These are phyloP conservation scores for Penicillium sp. DNA, from an alignment of 2,329 filamentous ascomycete genomes.

Conservation along the genomic window DNA sequence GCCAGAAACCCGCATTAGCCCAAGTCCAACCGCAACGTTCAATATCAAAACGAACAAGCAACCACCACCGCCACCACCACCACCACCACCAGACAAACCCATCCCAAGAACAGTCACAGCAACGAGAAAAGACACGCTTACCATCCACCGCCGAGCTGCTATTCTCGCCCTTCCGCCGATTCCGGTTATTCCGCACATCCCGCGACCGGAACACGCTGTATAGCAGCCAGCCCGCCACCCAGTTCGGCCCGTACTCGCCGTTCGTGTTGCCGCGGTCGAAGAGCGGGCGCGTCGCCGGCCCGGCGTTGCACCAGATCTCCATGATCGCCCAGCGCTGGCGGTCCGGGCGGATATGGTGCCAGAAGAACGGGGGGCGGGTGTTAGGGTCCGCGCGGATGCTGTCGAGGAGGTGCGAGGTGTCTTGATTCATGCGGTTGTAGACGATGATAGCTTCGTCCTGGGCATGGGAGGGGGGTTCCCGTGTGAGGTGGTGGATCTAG, in stretches of 20 bases:
- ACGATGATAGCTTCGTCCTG: slow-evolving; percentile 47
- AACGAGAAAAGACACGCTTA: slow-evolving; percentile 9
- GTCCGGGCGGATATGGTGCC: slow-evolving; percentile 48
- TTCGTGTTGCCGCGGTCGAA: slow-evolving; percentile 43
- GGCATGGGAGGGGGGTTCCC: too few species aligned
- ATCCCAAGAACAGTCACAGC: not conserved
- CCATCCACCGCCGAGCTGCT: slow-evolving; percentile 13
- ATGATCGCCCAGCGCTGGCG: slow-evolving; percentile 43
- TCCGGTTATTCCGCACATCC: slow-evolving; percentile 48
- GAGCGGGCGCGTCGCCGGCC: slow-evolving; percentile 37
- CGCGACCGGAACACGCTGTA: slow-evolving; percentile 50
- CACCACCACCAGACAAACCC: slow-evolving; percentile 2
- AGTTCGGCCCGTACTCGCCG: slow-evolving; percentile 47
- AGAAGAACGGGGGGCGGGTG: slow-evolving; percentile 45
- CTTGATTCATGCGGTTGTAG: slow-evolving; percentile 44
- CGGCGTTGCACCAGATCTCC: slow-evolving; percentile 44
- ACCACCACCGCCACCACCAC: too few species aligned
- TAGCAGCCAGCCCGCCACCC: slow-evolving; percentile 48
- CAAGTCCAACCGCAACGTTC: too few species aligned
- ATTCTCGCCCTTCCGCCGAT: slow-evolving; percentile 39
- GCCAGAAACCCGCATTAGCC: slow-evolving; percentile 9
- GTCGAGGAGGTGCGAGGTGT: slow-evolving; percentile 42
- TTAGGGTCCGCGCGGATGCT: slow-evolving; percentile 37
- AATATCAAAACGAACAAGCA: too few species aligned
- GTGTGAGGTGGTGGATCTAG: too few species aligned